A percentile compares a stretch with the other conserved stretches of the same genome.
phyloP scores from a whole-genome alignment of 2,329 filamentous ascomycete genomes.

The Daldinia sp. region DNA sequence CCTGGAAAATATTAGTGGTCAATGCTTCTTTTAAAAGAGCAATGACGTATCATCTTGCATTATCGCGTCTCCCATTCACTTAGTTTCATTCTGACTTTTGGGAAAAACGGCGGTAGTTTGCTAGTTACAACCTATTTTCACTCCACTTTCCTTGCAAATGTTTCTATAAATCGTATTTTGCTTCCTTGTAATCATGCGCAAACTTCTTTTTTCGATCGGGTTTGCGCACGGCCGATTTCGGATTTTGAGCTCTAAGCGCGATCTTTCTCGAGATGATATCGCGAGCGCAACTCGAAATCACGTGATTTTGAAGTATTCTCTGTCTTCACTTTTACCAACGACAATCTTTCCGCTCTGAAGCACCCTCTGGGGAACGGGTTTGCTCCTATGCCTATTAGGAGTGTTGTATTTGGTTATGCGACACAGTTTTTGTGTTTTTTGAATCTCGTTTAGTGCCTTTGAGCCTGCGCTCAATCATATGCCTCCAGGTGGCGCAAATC shows the following conservation, averaged over 20 bases:
- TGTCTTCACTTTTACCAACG: constrained; percentile 9
- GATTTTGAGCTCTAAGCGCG: constrained; percentile 31
- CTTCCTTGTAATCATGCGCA: background rate
- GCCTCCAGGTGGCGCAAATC: constrained; percentile 27
- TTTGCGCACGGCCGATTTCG: background rate
- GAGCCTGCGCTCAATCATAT: constrained; percentile 16
- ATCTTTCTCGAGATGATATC: constrained; percentile 20
- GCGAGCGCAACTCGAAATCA: constrained; percentile 42
- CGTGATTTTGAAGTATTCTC: constrained; percentile 33
- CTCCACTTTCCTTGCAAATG: background rate
- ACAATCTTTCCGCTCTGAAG: constrained; percentile 7
- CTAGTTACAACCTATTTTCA: background rate
- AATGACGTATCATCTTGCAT: constrained; percentile 26
- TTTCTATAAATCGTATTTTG: background rate
- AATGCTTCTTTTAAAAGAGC: constrained; percentile 13
- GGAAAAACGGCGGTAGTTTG: background rate
- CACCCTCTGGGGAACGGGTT: background rate
- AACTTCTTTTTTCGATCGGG: background rate
- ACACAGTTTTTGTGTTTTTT: constrained; percentile 16
- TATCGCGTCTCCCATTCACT: constrained; percentile 29
- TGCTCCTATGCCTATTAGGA: constrained; percentile 4
- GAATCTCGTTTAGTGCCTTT: constrained; percentile 3
- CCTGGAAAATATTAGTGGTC: constrained; percentile 11
- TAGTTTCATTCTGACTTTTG: constrained; percentile 9
- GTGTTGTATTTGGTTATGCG: constrained; percentile 20